Conservation (phyloP, 306 rosid genomes). For the Casuarina cunninghamiana region DNA sequence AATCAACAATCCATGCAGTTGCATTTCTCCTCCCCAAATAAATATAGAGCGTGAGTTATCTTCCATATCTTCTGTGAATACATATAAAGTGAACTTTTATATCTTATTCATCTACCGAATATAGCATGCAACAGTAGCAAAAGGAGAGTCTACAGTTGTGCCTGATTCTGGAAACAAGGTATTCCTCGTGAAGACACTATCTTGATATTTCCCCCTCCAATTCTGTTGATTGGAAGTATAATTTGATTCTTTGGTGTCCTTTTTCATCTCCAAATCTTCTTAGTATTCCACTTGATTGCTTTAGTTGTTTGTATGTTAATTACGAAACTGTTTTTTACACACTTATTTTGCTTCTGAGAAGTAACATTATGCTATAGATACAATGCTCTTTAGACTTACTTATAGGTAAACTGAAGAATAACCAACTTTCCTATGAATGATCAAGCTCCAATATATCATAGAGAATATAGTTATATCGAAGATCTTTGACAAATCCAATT, state of each 20-base stretch:
- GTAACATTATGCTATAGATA: background rate
- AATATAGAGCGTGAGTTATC: slow-evolving; percentile 14
- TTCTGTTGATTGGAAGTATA: background rate
- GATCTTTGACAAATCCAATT: background rate
- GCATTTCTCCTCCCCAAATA: slow-evolving; percentile 8
- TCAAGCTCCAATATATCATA: no score
- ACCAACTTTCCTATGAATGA: no score
- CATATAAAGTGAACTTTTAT: slow-evolving; percentile 23
- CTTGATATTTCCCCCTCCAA: slow-evolving; percentile 32
- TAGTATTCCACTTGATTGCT: background rate
- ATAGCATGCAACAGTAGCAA: slow-evolving; percentile 49
- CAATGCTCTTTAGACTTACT: no score
- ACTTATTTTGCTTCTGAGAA: background rate
- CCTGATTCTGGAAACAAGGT: slow-evolving; percentile 51
- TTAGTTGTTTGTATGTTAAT: background rate
- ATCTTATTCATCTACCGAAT: slow-evolving; percentile 17
- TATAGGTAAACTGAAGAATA: no score
- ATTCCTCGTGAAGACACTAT: slow-evolving; percentile 41
- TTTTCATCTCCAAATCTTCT: background rate
- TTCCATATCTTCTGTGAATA: slow-evolving; percentile 15
- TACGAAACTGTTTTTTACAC: background rate
- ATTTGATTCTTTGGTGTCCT: background rate
- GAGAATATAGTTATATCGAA: background rate
- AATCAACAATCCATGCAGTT: slow-evolving; percentile 21
- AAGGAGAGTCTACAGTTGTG: slow-evolving; percentile 42